Base-by-base conservation (phyloP, 306 rosid genomes). In the Fragaria iinumae region DNA sequence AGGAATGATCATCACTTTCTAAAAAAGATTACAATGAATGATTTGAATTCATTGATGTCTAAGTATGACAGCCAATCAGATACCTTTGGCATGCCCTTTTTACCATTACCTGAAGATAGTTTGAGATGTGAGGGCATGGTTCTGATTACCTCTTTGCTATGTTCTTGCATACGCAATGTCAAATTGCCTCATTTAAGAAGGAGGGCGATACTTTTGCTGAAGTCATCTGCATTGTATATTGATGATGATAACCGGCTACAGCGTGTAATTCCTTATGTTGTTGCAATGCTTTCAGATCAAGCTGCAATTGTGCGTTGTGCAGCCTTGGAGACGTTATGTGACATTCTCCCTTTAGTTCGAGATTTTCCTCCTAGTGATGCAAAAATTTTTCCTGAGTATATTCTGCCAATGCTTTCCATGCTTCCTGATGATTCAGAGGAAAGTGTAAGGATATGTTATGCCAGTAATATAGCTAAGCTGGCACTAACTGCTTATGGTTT, bases 341-440 rank as follows among this genome's bases (percentile, higher is more conserved):
- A 95, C 86, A 92, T 95, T 82, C 89, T 95, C 75, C 93, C 97
- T 81, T 76, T 92, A 74, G 97, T 95, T 60, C 90, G 96, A 34
- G 97, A 92, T 70, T 95, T 95, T 83, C 99, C 97, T 48, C 99
- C 99, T 0, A 95, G 99, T 81, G 99, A 95, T 87, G 99, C 97
- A 41, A 92, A 92, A 86, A 95, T 89, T 72, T 95, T 95, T 88
- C 97, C 99, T 0, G 97, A 89, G 86, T 95, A 95, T 84, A 95
- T 95, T 71, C 82, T 95, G 82, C 97, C 99, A 21, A 95, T 95
- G 99, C 97, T 95, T 69, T 95, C 99, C 76, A 92, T 88, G 97
- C 96, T 95, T 87, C 99, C 99, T 49, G 99, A 95, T 84, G 99
- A 95, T 77, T 93, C 99, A 16, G 99, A 95, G 85, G 99, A 95